phyloP scores from a whole-genome alignment of 2,329 filamentous ascomycete genomes.

The Colletotrichum sp. region DNA sequence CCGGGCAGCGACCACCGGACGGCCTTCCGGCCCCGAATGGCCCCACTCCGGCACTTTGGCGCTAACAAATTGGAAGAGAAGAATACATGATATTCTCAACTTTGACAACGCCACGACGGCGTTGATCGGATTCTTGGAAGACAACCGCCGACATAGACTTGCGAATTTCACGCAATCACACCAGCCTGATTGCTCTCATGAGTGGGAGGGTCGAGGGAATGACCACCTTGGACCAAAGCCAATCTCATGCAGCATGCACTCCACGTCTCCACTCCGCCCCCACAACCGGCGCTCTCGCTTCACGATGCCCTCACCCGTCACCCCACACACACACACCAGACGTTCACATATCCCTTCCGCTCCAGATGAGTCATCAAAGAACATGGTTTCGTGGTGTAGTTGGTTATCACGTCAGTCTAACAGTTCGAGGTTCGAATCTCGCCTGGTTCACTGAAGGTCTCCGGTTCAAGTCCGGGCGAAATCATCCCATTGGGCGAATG shows the following conservation, averaged over 20 bases:
- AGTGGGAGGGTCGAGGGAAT: background rate
- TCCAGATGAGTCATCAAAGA: background rate
- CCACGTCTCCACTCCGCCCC: background rate
- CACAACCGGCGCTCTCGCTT: background rate
- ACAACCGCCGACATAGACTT: background rate
- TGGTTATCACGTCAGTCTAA: conserved; percentile 57
- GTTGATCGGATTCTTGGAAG: fast-evolving
- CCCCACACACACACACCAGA: background rate
- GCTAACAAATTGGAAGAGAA: background rate
- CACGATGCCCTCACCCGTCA: background rate
- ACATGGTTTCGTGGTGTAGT: conserved; percentile 35
- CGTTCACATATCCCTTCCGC: background rate
- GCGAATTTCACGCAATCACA: fast-evolving
- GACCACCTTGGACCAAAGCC: background rate
- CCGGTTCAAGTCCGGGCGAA: conserved; percentile 13
- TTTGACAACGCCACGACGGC: background rate
- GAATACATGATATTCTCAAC: background rate
- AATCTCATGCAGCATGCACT: background rate
- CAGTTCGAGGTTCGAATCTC: conserved; percentile 22
- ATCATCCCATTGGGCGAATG: background rate
- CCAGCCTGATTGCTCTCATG: background rate
- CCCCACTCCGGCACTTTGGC: background rate
- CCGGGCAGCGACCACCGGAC: background rate
- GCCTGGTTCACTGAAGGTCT: conserved; percentile 8
- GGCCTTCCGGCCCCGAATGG: background rate